phyloP scores from a whole-genome alignment of 2,329 filamentous ascomycete species.

The Verticillium klebahnii region DNA sequence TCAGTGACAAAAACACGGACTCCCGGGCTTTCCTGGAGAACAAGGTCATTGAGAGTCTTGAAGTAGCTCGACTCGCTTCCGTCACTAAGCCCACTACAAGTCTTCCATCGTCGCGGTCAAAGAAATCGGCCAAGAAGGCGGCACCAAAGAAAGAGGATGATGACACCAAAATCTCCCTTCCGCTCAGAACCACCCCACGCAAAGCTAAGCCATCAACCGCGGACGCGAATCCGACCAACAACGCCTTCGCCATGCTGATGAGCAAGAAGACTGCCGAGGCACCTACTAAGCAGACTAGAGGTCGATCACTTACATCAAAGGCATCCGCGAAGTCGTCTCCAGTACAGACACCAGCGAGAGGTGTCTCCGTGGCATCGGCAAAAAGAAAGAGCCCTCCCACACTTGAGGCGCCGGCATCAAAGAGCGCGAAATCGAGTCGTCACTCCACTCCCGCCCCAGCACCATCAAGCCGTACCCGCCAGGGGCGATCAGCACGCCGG shows the following conservation, averaged over 20 bases:
- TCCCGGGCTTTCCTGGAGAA: conserved; percentile 75
- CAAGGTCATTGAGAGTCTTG: conserved; percentile 66
- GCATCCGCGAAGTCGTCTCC: conserved; percentile 6
- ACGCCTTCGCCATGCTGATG: conserved; percentile 55
- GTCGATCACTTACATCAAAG: conserved; percentile 12
- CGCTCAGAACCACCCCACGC: conserved; percentile 30
- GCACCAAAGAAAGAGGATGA: not conserved
- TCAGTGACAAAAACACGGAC: conserved; percentile 53
- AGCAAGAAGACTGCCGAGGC: conserved; percentile 25
- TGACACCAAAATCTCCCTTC: conserved; percentile 20
- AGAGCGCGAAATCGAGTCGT: conserved; percentile 71
- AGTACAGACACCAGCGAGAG: conserved; percentile 10
- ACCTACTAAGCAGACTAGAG: conserved; percentile 15
- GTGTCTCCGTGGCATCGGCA: conserved; percentile 7
- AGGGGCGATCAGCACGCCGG: conserved; percentile 21
- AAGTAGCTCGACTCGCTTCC: not conserved
- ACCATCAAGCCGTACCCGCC: conserved; percentile 37
- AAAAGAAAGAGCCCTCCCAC: conserved; percentile 29
- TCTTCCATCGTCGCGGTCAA: conserved; percentile 4
- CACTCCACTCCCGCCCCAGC: conserved; percentile 64
- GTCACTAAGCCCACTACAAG: not conserved
- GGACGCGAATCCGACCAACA: conserved; percentile 19
- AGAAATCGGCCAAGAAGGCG: not conserved
- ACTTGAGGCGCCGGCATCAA: conserved; percentile 37
- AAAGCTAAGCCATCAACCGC: conserved; percentile 14